Conservation (phyloP, 2,329 filamentous ascomycete species). For the Claviceps digitariae region DNA sequence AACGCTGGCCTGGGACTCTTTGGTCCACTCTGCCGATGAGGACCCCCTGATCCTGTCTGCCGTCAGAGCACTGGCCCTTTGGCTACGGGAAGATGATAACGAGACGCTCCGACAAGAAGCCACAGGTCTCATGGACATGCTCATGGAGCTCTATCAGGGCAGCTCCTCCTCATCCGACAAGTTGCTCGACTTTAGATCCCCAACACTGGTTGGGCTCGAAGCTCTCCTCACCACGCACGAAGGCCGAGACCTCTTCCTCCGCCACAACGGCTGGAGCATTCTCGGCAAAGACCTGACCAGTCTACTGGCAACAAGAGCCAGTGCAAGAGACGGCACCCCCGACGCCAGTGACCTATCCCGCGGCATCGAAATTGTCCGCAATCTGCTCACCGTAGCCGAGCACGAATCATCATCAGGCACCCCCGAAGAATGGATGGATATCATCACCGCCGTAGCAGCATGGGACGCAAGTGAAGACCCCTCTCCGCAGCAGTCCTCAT, state of each 20-base stretch:
- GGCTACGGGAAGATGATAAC: conserved; percentile 58
- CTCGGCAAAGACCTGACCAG: conserved; percentile 35
- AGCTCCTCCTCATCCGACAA: conserved; percentile 16
- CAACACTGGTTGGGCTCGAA: conserved; percentile 46
- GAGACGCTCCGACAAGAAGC: conserved; percentile 41
- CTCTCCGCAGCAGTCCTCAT: conserved; percentile 16
- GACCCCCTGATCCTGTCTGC: conserved; percentile 49
- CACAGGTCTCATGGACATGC: conserved; percentile 47
- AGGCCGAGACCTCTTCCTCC: conserved; percentile 33
- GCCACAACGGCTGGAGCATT: conserved; percentile 39
- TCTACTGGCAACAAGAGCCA: conserved; percentile 21
- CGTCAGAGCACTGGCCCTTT: conserved; percentile 44
- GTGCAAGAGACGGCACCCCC: not conserved
- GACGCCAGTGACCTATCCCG: conserved; percentile 23
- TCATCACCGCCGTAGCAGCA: conserved; percentile 37
- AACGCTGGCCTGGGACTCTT: conserved; percentile 46
- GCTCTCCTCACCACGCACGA: conserved; percentile 37
- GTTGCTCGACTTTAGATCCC: conserved; percentile 41
- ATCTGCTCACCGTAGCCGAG: conserved; percentile 40
- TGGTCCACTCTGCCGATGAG: conserved; percentile 29
- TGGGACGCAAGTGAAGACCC: conserved; percentile 21
- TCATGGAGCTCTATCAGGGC: conserved; percentile 45
- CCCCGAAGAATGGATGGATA: conserved; percentile 42
- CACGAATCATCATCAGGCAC: conserved; percentile 25
- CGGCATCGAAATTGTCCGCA: conserved; percentile 41